Base-by-base conservation (phyloP, 1,284 basidiomycete species). In the Cryptococcus sp. region DNA sequence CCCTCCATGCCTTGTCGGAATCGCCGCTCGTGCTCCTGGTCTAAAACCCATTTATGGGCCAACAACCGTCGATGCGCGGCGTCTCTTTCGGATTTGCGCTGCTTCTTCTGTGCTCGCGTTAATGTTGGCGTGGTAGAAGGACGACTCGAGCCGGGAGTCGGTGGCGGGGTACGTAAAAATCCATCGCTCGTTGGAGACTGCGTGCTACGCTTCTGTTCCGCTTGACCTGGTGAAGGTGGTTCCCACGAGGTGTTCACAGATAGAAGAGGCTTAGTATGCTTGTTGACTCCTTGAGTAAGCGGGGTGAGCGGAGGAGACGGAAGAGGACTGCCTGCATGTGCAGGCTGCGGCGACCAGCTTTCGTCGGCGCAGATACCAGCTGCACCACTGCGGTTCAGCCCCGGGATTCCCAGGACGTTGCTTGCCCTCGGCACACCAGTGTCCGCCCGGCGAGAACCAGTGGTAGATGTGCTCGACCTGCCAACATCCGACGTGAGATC, bases 11-110 rank as follows among this genome's bases (percentile, higher is more conserved):
- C 66, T 3, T 17, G n/a, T 26, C 68, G 49, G 47, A 67, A 70
- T 25, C 70, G 39, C 43, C 69, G 43, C 44, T 73, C 69, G 46
- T 69, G 62, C 49, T 73, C 69, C 20, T 55, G 59, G 23, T 73
- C 66, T 25, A 73, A 52, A 2, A 68, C 61, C 53, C 59, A 70
- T 19, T 57, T 56, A 46, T 64, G 59, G 52, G 69, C 65, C 7
- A 66, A 37, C 17, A 69, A 50, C 25, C 63, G 52, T 20, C 54
- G 50, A 29, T 59, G 59, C n/a, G 39, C 45, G 1, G 47, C 47
- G 7, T 58, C 48, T n/a, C 61, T 34, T 34, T 52, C 34, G 40
- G 15, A 17, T 22, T 48, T 55, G 45, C 26, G 19, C n/a, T 38
- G 25, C 16, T 48, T 47, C 13, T n/a, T 44, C 41, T 44, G n/a